Conservation (phyloP, 768 basidiomycete genomes). For the Boletellus sp. region DNA sequence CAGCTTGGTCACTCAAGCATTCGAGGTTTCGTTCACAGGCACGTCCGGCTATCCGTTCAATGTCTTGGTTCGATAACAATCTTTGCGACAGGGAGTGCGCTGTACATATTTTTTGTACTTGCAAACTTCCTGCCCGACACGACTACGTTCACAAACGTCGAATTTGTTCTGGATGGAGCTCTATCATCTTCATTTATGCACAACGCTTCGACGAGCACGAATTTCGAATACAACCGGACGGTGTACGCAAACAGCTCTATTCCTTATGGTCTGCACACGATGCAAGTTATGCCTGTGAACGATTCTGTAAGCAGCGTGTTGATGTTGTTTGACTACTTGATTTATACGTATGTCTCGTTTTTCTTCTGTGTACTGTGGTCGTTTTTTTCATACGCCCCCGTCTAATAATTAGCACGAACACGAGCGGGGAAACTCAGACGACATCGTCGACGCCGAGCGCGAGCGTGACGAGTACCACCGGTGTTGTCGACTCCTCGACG, state of each 20-base stretch:
- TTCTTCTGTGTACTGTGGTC: too few species aligned
- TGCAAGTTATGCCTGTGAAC: conserved; percentile 2
- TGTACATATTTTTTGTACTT: conserved; percentile 17
- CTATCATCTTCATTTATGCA: not conserved
- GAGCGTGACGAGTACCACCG: too few species aligned
- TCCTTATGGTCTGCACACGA: not conserved
- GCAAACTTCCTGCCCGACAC: not conserved
- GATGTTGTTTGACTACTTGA: conserved; percentile 17
- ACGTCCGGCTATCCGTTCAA: not conserved
- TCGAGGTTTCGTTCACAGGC: conserved; percentile 14
- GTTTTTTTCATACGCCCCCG: too few species aligned
- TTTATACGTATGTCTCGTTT: conserved; percentile 13
- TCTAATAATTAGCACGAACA: conserved; percentile 3
- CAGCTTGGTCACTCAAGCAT: not conserved
- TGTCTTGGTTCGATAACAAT: not conserved
- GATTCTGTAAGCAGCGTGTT: not conserved
- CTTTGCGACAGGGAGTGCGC: conserved; percentile 3
- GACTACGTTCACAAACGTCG: not conserved
- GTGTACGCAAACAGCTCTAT: conserved; percentile 12
- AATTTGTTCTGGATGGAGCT: conserved; percentile 9
- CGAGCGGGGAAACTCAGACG: not conserved
- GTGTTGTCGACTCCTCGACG: too few species aligned
- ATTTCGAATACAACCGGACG: conserved; percentile 9
- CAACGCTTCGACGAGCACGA: not conserved
- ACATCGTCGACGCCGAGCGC: not conserved